Conservation (phyloP, 768 basidiomycete species). For the Peribolospora kevripleyi region DNA sequence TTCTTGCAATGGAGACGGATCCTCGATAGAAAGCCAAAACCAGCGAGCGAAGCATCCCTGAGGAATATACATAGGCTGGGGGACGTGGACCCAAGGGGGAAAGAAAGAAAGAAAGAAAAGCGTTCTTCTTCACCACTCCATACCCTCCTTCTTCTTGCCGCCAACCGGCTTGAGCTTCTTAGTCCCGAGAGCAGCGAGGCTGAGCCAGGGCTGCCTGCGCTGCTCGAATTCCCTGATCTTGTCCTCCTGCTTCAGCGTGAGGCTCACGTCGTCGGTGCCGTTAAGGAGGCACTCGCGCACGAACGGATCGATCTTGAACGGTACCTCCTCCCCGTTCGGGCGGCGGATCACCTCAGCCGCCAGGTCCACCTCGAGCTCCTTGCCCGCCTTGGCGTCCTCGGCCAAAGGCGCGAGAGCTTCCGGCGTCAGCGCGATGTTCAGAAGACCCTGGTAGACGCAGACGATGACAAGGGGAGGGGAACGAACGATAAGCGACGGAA, state of each 20-base stretch:
- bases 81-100: too few species aligned
- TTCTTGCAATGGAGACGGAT: too few species aligned
- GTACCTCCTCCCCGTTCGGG: constrained; percentile 39
- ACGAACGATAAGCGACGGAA: not conserved
- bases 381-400: constrained; percentile 47
- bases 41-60: too few species aligned
- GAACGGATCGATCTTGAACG: constrained; percentile 71
- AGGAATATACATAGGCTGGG: too few species aligned
- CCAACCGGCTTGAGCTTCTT: too few species aligned
- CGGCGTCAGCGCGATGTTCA: constrained; percentile 47
- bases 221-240: constrained; percentile 60
- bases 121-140: too few species aligned
- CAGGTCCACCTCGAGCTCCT: constrained; percentile 61
- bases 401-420: constrained; percentile 47
- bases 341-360: constrained; percentile 50
- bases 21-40: too few species aligned
- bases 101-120: too few species aligned
- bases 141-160: too few species aligned
- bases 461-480: not conserved
- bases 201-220: constrained; percentile 64
- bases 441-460: constrained; percentile 81
- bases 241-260: constrained; percentile 59
- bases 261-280: constrained; percentile 83
- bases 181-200: too few species aligned
- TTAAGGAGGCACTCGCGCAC: constrained; percentile 79